Evolutionary conservation across 805 yeast species (phyloP).

Genomic region (Pichia manshurica): DNA sequence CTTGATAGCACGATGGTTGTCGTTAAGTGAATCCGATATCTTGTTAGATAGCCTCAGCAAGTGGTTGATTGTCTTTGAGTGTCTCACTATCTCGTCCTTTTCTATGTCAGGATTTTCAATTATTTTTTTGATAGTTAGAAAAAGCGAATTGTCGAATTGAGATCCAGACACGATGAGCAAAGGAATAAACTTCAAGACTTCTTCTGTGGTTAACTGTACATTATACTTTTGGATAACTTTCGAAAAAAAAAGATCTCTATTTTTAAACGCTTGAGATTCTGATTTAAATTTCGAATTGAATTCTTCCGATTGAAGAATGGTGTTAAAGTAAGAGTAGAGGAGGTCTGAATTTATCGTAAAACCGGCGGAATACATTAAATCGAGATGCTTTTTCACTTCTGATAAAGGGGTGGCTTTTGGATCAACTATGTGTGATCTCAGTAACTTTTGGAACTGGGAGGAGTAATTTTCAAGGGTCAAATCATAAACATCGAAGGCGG

Average conservation of each 20-base stretch:
- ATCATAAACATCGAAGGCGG: slow-evolving; percentile 12
- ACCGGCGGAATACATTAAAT: slow-evolving; percentile 28
- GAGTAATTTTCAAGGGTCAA: slow-evolving; percentile 16
- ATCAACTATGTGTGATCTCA: slow-evolving; percentile 19
- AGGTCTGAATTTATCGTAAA: slow-evolving; percentile 20
- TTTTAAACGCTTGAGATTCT: slow-evolving; percentile 17
- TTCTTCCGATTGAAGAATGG: slow-evolving; percentile 27
- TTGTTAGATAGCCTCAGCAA: slow-evolving; percentile 3
- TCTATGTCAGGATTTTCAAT: not conserved
- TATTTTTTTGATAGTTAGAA: slow-evolving; percentile 17
- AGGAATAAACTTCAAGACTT: slow-evolving; percentile 23
- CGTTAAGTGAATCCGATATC: not conserved
- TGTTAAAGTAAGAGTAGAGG: slow-evolving; percentile 18
- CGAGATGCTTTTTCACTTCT: slow-evolving; percentile 20
- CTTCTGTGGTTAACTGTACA: slow-evolving; percentile 17
- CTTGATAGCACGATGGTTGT: not conserved
- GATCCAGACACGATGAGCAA: slow-evolving; percentile 25
- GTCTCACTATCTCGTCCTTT: slow-evolving; percentile 1
- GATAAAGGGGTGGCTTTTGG: slow-evolving; percentile 18
- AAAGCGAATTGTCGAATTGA: slow-evolving; percentile 22
- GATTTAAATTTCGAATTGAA: slow-evolving; percentile 16
- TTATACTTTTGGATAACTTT: slow-evolving; percentile 18
- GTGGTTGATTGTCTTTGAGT: slow-evolving; percentile 11
- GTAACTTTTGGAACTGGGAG: slow-evolving; percentile 17
- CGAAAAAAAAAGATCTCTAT: slow-evolving; percentile 19